phyloP scores from a whole-genome alignment of 345 rosid species.

The Linum tenue region DNA sequence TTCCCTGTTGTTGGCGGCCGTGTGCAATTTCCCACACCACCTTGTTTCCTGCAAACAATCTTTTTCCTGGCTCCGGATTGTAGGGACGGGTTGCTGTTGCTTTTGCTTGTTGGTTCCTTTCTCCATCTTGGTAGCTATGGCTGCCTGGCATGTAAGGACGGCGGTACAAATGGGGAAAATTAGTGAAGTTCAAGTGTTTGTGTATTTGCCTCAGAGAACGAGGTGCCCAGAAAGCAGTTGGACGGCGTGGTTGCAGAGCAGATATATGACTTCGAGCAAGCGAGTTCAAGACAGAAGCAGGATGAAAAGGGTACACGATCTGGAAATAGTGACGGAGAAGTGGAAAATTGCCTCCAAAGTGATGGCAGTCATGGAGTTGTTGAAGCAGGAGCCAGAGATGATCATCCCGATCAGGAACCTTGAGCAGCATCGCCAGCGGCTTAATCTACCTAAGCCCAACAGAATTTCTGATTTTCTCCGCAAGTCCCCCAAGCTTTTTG shows the following conservation, averaged over 20 bases:
- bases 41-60: too few relatives aligned
- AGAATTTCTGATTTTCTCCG: conserved; percentile 52
- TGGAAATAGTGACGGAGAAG: conserved; percentile 67
- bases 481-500: conserved; percentile 71
- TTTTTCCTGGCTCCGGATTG: too few relatives aligned
- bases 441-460: conserved; percentile 62
- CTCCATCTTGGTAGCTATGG: too few relatives aligned
- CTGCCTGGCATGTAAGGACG: too few relatives aligned
- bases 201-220: conserved; percentile 30
- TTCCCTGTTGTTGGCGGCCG: too few relatives aligned
- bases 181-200: conserved; percentile 25
- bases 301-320: conserved; percentile 56
- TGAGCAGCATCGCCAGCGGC: conserved; percentile 41
- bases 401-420: conserved; percentile 45
- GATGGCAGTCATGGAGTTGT: conserved; percentile 48
- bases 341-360: conserved; percentile 58
- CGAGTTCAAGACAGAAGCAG: conserved; percentile 74
- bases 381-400: conserved; percentile 69
- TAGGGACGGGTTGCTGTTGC: too few relatives aligned
- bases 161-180: background rate
- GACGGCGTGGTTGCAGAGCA: conserved; percentile 25
- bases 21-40: too few relatives aligned
- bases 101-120: too few relatives aligned
- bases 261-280: conserved; percentile 26
- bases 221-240: conserved; percentile 9